Evolutionary conservation across 2,329 filamentous ascomycete species (phyloP).

Genomic region (Colletotrichum sp.): DNA sequence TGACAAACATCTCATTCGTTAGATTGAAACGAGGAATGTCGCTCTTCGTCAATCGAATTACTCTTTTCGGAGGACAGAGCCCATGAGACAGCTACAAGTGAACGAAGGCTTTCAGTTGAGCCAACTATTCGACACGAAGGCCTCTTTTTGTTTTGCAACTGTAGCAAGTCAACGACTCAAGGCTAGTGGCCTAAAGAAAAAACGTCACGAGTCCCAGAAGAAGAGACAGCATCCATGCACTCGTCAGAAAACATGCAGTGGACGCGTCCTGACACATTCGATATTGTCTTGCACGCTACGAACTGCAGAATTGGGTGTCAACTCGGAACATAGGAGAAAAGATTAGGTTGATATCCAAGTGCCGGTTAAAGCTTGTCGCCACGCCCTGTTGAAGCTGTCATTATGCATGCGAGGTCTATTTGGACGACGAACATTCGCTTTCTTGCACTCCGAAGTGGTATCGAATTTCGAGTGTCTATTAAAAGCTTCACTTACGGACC

Average conservation of each 20-base stretch:
- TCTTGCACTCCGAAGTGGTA: not conserved
- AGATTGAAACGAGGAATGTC: not conserved
- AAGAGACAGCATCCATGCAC: not conserved
- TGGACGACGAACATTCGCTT: not conserved
- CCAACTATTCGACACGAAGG: not conserved
- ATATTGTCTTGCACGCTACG: not conserved
- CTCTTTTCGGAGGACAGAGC: not conserved
- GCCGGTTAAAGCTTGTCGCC: constrained; percentile 1
- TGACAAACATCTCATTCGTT: not conserved
- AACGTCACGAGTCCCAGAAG: not conserved
- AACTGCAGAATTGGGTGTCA: not conserved
- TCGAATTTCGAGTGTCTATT: not conserved
- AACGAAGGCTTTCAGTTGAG: not conserved
- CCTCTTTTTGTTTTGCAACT: not conserved
- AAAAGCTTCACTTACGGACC: not conserved
- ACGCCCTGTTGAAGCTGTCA: not conserved
- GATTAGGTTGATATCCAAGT: not conserved
- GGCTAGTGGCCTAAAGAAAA: not conserved
- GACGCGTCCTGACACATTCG: not conserved
- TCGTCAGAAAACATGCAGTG: not conserved
- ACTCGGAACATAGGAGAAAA: constrained; percentile 9
- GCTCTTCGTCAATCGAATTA: not conserved
- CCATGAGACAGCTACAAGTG: not conserved
- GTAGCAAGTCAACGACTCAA: not conserved
- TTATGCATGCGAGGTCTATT: not conserved